Evolutionary conservation across 2,329 filamentous ascomycete genomes (phyloP).

Genomic region (Venturia pyrina): DNA sequence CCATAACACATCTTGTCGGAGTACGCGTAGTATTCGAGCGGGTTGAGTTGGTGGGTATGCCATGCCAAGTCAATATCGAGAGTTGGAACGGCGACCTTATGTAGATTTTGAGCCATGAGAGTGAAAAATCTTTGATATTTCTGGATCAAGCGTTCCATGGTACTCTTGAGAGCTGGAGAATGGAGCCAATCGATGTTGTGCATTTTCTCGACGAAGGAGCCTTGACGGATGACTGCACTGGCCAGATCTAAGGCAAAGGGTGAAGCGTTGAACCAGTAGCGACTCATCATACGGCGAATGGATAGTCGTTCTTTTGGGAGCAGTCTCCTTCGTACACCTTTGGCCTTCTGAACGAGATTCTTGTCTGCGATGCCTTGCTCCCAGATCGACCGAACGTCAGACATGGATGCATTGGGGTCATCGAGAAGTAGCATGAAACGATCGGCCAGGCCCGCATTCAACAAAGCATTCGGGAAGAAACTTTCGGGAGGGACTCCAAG

Average conservation of each 20-base stretch:
- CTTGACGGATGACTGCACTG: slow-evolving; percentile 56
- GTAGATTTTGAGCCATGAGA: slow-evolving; percentile 43
- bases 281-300: slow-evolving; percentile 57
- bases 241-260: slow-evolving; percentile 55
- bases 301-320: slow-evolving; percentile 30
- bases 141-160: slow-evolving; percentile 52
- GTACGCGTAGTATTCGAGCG: slow-evolving; percentile 50
- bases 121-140: slow-evolving; percentile 57
- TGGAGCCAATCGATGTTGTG: slow-evolving; percentile 67
- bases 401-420: slow-evolving; percentile 18
- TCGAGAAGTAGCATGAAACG: slow-evolving; percentile 29
- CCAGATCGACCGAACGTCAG: slow-evolving; percentile 7
- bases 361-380: slow-evolving; percentile 11
- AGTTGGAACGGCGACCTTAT: slow-evolving; percentile 53
- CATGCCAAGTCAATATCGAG: slow-evolving; percentile 66
- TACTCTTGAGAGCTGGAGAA: slow-evolving; percentile 52
- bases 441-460: slow-evolving; percentile 37
- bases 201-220: slow-evolving; percentile 64
- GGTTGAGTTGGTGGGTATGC: slow-evolving; percentile 71
- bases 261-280: slow-evolving; percentile 60
- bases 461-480: slow-evolving; percentile 27
- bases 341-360: slow-evolving; percentile 9
- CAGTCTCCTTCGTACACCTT: slow-evolving; percentile 8
- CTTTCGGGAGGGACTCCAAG: slow-evolving; percentile 43
- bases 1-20: slow-evolving; percentile 34